Percentiles rank a stretch among this genome's conserved stretches.
Evolutionary conservation across 1,139 yeast species (phyloP).

Genomic region (Candida labiduridarum): DNA sequence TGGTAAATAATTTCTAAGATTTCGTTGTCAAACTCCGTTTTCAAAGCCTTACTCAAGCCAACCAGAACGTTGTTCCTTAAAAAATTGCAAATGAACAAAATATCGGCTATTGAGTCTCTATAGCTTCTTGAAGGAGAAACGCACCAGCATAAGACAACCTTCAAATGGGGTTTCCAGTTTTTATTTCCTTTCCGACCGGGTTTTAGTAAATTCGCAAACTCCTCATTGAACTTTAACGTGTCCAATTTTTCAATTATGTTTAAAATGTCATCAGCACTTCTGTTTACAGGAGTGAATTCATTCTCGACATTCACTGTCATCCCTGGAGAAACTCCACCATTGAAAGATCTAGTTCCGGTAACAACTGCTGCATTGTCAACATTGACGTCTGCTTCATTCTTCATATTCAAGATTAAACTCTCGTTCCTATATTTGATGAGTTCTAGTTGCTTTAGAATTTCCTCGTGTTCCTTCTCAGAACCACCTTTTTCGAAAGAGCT

Average conservation of each 20-base stretch:
- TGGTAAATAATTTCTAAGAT: conserved; percentile 53
- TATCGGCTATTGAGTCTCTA: conserved; percentile 31
- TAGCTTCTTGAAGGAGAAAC: conserved; percentile 41
- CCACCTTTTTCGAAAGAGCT: conserved; percentile 36
- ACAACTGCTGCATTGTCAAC: not conserved
- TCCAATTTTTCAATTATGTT: conserved; percentile 38
- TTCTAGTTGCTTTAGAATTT: conserved; percentile 54
- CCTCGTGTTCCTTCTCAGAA: conserved; percentile 31
- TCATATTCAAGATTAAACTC: conserved; percentile 60
- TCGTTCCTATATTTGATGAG: conserved; percentile 70
- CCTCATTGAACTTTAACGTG: conserved; percentile 31
- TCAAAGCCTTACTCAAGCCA: conserved; percentile 25
- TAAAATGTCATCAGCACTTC: conserved; percentile 37
- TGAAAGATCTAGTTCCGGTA: not conserved
- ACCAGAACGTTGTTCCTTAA: conserved; percentile 35
- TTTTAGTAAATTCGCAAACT: conserved; percentile 30
- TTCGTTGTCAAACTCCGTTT: conserved; percentile 50
- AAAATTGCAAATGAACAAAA: conserved; percentile 42
- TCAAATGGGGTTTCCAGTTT: conserved; percentile 44
- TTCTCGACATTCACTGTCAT: not conserved
- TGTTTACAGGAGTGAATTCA: conserved; percentile 23
- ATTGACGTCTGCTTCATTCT: conserved; percentile 12
- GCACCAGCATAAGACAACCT: conserved; percentile 51
- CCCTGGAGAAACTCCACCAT: not conserved
- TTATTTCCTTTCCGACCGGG: conserved; percentile 22